Evolutionary conservation across 768 basidiomycete genomes (phyloP), one percentile per base, ranked within the genome.

Genomic region (Mycena alexandri): DNA sequence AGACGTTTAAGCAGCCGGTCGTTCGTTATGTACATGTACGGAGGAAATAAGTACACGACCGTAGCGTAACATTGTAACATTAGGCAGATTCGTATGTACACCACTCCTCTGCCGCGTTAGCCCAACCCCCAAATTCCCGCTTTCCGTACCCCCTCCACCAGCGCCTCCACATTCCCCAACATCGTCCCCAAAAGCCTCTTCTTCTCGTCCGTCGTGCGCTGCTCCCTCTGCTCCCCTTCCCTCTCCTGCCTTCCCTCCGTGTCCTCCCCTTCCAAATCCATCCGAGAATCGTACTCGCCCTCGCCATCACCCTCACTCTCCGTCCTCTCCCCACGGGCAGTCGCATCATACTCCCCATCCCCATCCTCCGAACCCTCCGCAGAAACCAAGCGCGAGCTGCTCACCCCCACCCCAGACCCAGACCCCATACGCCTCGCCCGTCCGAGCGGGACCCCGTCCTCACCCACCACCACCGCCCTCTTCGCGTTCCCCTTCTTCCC

Each of bases 101-200:
- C 29, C n/a, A n/a, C n/a, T n/a, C 3, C 29, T 29, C 29, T 29
- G 5, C 22, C 41, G 17, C 44, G 14, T 72, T 72, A 81, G 34
- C 78, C 88, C 62, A 94, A 76, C 8, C 95, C 94, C 93, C 93
- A 96, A 61, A 96, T 89, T 0, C 94, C 94, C 0, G 93, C 93
- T 78, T 90, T 92, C 67, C 91, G 84, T 38, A 97, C 92, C 0
- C 94, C 91, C 68, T 94, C 93, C 7, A 97, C 93, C 12, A 97
- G 84, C 34, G 93, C 91, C 75, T 96, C 95, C 3, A 97, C 95
- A 75, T 97, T 96, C 5, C 94, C 95, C 48, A 97, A 78, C 88
- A 95, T 90, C 50, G 87, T 90, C 0, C 92, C 91, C 63, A 97
- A 74, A 48, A 93, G 76, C 75, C 89, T 88, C 77, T 91, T 94